Evolutionary conservation across 2,329 filamentous ascomycete species (phyloP), one percentile per base, ranked within the genome.

Genomic region (Thielaviopsis populi): DNA sequence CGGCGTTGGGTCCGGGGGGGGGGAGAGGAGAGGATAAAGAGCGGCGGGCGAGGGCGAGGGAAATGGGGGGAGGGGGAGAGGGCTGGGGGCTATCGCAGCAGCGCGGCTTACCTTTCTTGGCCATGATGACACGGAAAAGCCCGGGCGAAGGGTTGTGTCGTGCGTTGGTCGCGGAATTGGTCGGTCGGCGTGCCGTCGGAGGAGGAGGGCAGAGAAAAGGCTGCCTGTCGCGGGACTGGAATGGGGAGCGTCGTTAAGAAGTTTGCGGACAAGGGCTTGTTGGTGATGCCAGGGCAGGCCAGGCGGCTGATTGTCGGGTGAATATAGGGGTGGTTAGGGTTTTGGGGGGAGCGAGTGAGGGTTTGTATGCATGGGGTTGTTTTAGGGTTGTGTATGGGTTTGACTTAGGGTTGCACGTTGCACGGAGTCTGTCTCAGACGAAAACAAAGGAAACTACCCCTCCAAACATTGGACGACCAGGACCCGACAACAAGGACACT

Each of bases 61-160:
- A n/a, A n/a, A n/a, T n/a, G 22, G 1, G 41, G 41, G 41, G 41
- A 11, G 41, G 1, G 41, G 11, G 42, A 17, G 42, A 19, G 15
- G 10, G 15, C 7, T 11, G 15, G 41, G 17, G 13, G 41, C 7
- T 8, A 42, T 3, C 7, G 30, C 30, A 7, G 30, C 7, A 7
- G 30, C 30, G 30, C 30, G 17, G 53, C 65, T 43, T 69, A 73
- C 72, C 69, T 70, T 75, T 75, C 70, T 75, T 75, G 59, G 73
- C 73, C 73, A 75, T 75, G 22, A 53, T 62, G 19, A 46, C 41
- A 46, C 50, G 30, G 37, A 62, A 33, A 61, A 33, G 30, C 58
- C 24, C 11, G 15, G 30, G 42, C 42, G 64, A 62, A 41, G 65
- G 58, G 56, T n/a, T 17, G 17, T 63, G 56, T 24, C 24, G 17